phyloP scores from a whole-genome alignment of 495 filamentous ascomycete species.

The Podospora tetraspora region DNA sequence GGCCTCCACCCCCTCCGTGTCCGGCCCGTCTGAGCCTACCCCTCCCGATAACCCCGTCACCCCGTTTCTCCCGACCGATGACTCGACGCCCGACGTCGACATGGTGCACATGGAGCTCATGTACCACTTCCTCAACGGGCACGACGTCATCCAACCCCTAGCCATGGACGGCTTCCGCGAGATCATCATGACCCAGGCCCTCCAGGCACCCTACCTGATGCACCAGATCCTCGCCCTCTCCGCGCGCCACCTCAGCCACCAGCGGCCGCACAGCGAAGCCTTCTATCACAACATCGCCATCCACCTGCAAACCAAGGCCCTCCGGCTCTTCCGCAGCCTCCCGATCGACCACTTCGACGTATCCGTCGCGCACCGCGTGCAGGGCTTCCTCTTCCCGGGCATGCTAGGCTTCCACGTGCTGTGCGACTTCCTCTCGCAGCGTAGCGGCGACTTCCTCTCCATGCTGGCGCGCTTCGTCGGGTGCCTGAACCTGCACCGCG shows the following conservation, averaged over 20 bases:
- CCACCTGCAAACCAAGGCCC: slow-evolving; percentile 45
- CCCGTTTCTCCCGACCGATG: slow-evolving; percentile 10
- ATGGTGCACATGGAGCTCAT: slow-evolving; percentile 35
- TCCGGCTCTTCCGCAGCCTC: slow-evolving; percentile 41
- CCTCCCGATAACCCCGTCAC: neutral
- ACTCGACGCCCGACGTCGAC: slow-evolving; percentile 15
- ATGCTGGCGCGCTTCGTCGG: slow-evolving; percentile 40
- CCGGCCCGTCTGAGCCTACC: slow-evolving; percentile 2
- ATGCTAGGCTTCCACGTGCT: slow-evolving; percentile 44
- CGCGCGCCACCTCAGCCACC: slow-evolving; percentile 40
- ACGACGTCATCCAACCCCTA: slow-evolving; percentile 8
- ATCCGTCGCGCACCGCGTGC: slow-evolving; percentile 35
- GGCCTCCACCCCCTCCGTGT: slow-evolving; percentile 5
- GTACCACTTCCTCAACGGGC: slow-evolving; percentile 27
- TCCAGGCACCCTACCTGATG: slow-evolving; percentile 35
- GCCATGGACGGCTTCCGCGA: slow-evolving; percentile 2
- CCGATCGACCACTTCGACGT: slow-evolving; percentile 17
- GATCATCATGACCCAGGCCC: slow-evolving; percentile 19
- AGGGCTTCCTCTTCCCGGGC: slow-evolving; percentile 46
- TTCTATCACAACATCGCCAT: slow-evolving; percentile 43
- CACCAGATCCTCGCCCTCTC: slow-evolving; percentile 43
- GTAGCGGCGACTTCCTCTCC: slow-evolving; percentile 28
- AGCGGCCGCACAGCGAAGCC: slow-evolving; percentile 24
- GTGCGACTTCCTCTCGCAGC: slow-evolving; percentile 35
- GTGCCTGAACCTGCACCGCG: slow-evolving; percentile 41